phyloP scores from a whole-genome alignment of 2,329 filamentous ascomycete genomes.

The Epichloe sibirici region DNA sequence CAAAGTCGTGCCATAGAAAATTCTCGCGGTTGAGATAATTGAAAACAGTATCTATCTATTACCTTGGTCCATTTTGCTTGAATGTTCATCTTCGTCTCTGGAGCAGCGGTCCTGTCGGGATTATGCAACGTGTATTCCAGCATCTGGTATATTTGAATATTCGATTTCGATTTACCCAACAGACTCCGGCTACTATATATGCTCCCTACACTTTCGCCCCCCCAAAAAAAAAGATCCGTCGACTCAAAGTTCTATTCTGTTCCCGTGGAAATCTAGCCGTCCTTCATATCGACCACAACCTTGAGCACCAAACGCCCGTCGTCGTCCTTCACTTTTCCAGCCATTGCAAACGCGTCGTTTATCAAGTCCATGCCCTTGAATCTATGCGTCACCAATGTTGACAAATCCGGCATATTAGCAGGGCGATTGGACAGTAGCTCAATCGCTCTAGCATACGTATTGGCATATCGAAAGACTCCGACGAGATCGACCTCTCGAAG shows the following conservation, averaged over 20 bases:
- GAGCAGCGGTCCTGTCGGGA: not conserved
- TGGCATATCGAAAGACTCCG: constrained; percentile 61
- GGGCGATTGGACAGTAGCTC: constrained; percentile 36
- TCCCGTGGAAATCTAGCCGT: not conserved
- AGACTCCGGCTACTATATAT: not conserved
- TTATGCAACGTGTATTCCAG: not conserved
- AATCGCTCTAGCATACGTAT: constrained; percentile 53
- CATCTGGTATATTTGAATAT: not conserved
- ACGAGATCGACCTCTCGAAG: constrained; percentile 60
- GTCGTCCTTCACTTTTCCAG: constrained; percentile 56
- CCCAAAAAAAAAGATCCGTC: not conserved
- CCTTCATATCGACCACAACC: constrained; percentile 43
- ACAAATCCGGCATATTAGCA: constrained; percentile 47
- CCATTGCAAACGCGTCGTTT: constrained; percentile 60
- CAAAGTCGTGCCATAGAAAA: not conserved
- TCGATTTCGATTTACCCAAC: not conserved
- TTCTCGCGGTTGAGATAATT: not conserved
- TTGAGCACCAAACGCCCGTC: constrained; percentile 61
- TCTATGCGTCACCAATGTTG: constrained; percentile 58
- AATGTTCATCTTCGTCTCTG: too few relatives aligned
- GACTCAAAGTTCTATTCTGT: not conserved
- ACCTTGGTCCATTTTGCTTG: too few relatives aligned
- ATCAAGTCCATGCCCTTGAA: constrained; percentile 51
- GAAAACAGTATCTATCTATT: not conserved
- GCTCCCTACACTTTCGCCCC: not conserved